phyloP scores from a whole-genome alignment of 2,329 filamentous ascomycete genomes.

The Pseudohalonectria lignicola region DNA sequence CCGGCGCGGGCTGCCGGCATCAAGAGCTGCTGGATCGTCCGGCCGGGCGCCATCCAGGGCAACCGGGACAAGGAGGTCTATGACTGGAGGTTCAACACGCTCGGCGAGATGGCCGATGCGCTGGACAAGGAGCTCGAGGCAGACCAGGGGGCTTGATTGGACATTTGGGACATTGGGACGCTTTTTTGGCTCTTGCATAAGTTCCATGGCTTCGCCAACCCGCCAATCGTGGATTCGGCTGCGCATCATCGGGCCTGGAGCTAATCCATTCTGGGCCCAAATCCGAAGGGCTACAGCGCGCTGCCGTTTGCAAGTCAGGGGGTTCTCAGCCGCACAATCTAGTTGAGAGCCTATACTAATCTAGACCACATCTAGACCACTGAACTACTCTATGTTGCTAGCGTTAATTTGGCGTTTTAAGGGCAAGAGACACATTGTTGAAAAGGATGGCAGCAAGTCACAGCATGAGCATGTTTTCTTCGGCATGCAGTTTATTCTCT shows the following conservation, averaged over 20 bases:
- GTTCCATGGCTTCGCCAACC: too few relatives aligned
- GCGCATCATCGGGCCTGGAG: background rate
- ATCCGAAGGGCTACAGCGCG: background rate
- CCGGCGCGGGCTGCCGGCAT: constrained; percentile 50
- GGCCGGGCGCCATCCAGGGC: constrained; percentile 28
- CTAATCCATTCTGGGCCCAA: background rate
- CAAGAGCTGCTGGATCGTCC: constrained; percentile 49
- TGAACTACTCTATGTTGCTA: too few relatives aligned
- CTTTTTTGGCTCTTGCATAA: too few relatives aligned
- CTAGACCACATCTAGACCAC: too few relatives aligned
- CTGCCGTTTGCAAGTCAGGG: background rate
- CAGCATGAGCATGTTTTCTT: too few relatives aligned
- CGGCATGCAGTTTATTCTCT: too few relatives aligned
- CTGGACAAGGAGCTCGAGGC: constrained; percentile 25
- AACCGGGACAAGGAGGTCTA: constrained; percentile 27
- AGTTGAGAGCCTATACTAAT: too few relatives aligned
- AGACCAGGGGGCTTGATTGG: too few relatives aligned
- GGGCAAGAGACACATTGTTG: too few relatives aligned
- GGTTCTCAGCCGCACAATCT: background rate
- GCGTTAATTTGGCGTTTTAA: too few relatives aligned
- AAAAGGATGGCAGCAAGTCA: too few relatives aligned
- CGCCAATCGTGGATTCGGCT: background rate
- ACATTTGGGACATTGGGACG: too few relatives aligned
- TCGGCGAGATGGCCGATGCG: constrained; percentile 50
- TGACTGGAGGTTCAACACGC: constrained; percentile 45